phyloP scores from a whole-genome alignment of 345 rosid species.

The Lepidium aucheri region DNA sequence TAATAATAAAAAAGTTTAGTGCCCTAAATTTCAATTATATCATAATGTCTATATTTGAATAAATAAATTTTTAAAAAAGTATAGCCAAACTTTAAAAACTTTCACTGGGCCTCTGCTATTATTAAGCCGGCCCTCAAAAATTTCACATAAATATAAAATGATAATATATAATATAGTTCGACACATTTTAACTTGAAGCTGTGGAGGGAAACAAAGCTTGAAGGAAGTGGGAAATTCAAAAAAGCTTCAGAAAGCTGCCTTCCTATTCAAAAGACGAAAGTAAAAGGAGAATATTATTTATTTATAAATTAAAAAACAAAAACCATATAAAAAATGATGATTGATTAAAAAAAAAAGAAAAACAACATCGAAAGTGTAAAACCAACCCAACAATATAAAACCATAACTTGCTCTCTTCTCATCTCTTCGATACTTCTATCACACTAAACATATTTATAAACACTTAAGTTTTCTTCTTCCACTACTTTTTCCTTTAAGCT shows the following conservation, averaged over 20 bases:
- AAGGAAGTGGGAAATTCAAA: conserved; percentile 37
- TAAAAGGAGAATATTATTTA: conserved; percentile 25
- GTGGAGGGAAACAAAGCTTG: conserved; percentile 36
- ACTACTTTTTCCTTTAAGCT: background rate
- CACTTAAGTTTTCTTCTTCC: conserved; percentile 3
- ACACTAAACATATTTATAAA: conserved; percentile 1
- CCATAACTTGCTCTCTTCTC: conserved; percentile 14
- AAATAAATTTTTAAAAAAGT: background rate
- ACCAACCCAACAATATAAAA: conserved; percentile 30
- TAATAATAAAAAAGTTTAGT: background rate
- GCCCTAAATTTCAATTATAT: conserved; percentile 5
- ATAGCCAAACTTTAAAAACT: background rate
- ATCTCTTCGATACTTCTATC: conserved; percentile 23
- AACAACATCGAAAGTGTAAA: conserved; percentile 25
- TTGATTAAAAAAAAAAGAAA: background rate
- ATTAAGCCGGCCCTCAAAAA: conserved; percentile 18
- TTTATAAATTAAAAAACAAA: background rate
- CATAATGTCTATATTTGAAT: background rate
- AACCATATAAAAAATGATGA: background rate
- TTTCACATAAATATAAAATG: conserved; percentile 2
- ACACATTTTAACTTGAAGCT: conserved; percentile 21
- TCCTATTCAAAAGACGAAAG: conserved; percentile 31
- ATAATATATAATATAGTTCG: conserved; percentile 7
- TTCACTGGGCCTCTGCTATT: conserved; percentile 13
- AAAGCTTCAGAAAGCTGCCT: conserved; percentile 36